Evolutionary conservation across 495 filamentous ascomycete species (phyloP).

Genomic region (Sabuloglossum arenarium): DNA sequence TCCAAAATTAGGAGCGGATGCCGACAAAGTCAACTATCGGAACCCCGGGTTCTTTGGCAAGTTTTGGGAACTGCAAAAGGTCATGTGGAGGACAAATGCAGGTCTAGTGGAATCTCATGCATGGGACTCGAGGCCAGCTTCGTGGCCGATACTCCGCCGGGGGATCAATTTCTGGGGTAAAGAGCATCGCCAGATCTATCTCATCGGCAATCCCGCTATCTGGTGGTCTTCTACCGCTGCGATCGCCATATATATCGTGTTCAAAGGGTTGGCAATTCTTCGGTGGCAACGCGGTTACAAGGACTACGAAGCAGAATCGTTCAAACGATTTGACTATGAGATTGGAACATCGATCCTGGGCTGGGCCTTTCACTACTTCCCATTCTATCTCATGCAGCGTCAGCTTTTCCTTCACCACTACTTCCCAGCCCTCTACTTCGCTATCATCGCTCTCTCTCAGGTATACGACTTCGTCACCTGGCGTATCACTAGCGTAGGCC

Average conservation of each 20-base stretch:
- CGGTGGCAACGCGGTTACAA: conserved; percentile 84
- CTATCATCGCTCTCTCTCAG: conserved; percentile 72
- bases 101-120: conserved; percentile 90
- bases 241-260: conserved; percentile 50
- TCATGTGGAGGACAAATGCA: conserved; percentile 98
- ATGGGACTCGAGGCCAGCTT: conserved; percentile 88
- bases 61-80: conserved; percentile 97
- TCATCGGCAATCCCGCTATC: conserved; percentile 85
- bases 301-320: conserved; percentile 60
- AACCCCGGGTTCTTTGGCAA: conserved; percentile 94
- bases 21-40: conserved; percentile 87
- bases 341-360: conserved; percentile 75
- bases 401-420: conserved; percentile 98
- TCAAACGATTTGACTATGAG: conserved; percentile 96
- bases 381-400: conserved; percentile 93
- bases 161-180: conserved; percentile 99
- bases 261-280: conserved; percentile 75
- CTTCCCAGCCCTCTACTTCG: conserved; percentile 88
- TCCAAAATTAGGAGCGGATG: conserved; percentile 44
- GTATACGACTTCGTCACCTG: conserved; percentile 63
- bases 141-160: conserved; percentile 81
- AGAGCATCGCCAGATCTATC: conserved; percentile 82
- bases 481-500: conserved; percentile 42
- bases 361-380: conserved; percentile 94
- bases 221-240: conserved; percentile 86